phyloP scores from a whole-genome alignment of 2,329 filamentous ascomycete genomes.

The Xylaria sp. region DNA sequence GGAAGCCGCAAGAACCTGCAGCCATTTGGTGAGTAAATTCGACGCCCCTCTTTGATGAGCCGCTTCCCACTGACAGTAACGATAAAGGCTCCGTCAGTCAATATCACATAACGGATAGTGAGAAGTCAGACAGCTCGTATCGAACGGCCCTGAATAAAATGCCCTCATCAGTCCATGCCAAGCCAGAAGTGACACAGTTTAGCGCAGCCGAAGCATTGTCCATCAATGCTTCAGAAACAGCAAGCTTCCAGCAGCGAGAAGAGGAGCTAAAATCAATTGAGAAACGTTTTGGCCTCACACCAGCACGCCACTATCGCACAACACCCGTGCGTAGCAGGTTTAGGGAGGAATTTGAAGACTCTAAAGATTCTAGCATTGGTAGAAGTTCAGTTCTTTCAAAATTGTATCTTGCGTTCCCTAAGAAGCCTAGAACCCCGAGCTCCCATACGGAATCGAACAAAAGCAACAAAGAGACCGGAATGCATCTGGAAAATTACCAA shows the following conservation, averaged over 20 bases:
- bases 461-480: neutral
- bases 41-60: neutral
- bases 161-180: constrained; percentile 25
- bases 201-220: constrained; percentile 30
- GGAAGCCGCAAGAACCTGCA: constrained; percentile 23
- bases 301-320: constrained; percentile 40
- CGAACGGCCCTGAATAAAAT: constrained; percentile 36
- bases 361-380: constrained; percentile 18
- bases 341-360: constrained; percentile 47
- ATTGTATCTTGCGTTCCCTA: constrained; percentile 45
- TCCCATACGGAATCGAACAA: constrained; percentile 20
- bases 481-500: neutral
- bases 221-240: constrained; percentile 43
- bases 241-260: constrained; percentile 47
- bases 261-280: constrained; percentile 47
- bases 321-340: constrained; percentile 47
- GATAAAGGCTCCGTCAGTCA: constrained; percentile 27
- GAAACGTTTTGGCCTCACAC: constrained; percentile 47
- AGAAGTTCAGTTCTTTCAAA: constrained; percentile 45
- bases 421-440: constrained; percentile 37
- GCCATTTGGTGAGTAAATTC: constrained; percentile 7
- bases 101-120: constrained; percentile 27
- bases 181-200: constrained; percentile 15
- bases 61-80: neutral
- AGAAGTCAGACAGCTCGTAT: constrained; percentile 41